phyloP scores from a whole-genome alignment of 2,329 filamentous ascomycete genomes.

The Calonectria henricotiae region DNA sequence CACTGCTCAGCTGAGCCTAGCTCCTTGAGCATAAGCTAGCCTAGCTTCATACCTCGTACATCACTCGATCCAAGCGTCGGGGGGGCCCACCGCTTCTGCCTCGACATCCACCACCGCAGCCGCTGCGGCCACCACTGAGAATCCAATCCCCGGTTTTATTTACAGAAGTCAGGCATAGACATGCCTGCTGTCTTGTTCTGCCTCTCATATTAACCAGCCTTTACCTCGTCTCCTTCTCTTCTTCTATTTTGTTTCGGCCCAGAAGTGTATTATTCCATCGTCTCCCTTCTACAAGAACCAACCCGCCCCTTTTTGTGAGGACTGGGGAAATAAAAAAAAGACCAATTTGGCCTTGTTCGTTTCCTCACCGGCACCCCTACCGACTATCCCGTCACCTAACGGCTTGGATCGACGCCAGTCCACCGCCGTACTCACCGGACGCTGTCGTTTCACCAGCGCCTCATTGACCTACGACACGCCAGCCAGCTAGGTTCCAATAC shows the following conservation, averaged over 20 bases:
- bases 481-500: background rate
- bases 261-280: background rate
- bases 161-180: slow-evolving; percentile 12
- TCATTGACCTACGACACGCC: slow-evolving; percentile 22
- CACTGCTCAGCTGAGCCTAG: slow-evolving; percentile 20
- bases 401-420: slow-evolving; percentile 26
- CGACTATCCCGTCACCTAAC: slow-evolving; percentile 15
- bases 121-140: slow-evolving; percentile 26
- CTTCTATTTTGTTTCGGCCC: background rate
- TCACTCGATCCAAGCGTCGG: slow-evolving; percentile 23
- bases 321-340: background rate
- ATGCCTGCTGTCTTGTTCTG: slow-evolving; percentile 20
- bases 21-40: slow-evolving; percentile 12
- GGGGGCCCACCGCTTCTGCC: slow-evolving; percentile 42
- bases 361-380: slow-evolving; percentile 3
- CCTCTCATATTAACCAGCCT: slow-evolving; percentile 12
- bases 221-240: background rate
- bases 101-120: slow-evolving; percentile 28
- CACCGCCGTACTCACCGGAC: slow-evolving; percentile 29
- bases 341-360: slow-evolving; percentile 3
- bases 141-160: slow-evolving; percentile 20
- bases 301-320: background rate
- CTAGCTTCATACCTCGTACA: slow-evolving; percentile 17
- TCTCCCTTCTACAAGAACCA: background rate
- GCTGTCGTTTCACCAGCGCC: slow-evolving; percentile 35